These are phyloP conservation scores for Penstemon newberryi DNA, from an alignment of 257 asterid species.

Conservation along the genomic window DNA sequence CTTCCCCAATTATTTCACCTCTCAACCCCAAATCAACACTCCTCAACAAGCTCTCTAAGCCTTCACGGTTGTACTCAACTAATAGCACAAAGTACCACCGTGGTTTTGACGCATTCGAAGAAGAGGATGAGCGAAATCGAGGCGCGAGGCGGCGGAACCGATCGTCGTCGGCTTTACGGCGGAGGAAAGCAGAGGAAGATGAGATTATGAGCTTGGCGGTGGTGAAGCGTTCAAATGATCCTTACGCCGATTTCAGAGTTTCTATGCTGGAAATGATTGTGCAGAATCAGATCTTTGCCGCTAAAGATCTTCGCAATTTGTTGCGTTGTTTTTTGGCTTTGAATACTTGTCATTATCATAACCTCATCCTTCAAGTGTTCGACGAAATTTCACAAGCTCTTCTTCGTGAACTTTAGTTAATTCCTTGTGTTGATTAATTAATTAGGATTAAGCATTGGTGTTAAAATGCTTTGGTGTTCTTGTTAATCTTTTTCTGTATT, in stretches of 20 bases:
- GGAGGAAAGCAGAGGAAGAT: slow-evolving; percentile 24
- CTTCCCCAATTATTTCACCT: slow-evolving; percentile 43
- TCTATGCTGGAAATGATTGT: slow-evolving; percentile 69
- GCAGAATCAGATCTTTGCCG: slow-evolving; percentile 46
- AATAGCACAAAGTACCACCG: background rate
- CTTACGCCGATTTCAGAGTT: slow-evolving; percentile 49
- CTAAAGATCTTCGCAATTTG: slow-evolving; percentile 44
- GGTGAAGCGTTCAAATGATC: slow-evolving; percentile 58
- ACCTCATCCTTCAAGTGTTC: slow-evolving; percentile 47
- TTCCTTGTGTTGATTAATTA: too few relatives aligned
- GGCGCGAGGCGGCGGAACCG: background rate
- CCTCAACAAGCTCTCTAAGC: background rate
- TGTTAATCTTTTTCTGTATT: too few relatives aligned
- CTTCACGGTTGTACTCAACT: background rate
- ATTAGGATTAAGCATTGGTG: too few relatives aligned
- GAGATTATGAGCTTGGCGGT: slow-evolving; percentile 42
- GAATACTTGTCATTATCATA: slow-evolving; percentile 50
- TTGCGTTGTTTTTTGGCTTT: slow-evolving; percentile 47
- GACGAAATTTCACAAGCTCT: slow-evolving; percentile 52
- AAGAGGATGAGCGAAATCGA: slow-evolving; percentile 1
- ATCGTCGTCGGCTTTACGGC: background rate
- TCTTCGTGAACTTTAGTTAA: slow-evolving; percentile 3
- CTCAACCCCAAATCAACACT: slow-evolving; percentile 13
- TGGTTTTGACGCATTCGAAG: background rate
- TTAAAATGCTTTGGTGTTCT: too few relatives aligned